phyloP scores from a whole-genome alignment of 1,284 basidiomycete species.

The Ceratobasidium sp. region DNA sequence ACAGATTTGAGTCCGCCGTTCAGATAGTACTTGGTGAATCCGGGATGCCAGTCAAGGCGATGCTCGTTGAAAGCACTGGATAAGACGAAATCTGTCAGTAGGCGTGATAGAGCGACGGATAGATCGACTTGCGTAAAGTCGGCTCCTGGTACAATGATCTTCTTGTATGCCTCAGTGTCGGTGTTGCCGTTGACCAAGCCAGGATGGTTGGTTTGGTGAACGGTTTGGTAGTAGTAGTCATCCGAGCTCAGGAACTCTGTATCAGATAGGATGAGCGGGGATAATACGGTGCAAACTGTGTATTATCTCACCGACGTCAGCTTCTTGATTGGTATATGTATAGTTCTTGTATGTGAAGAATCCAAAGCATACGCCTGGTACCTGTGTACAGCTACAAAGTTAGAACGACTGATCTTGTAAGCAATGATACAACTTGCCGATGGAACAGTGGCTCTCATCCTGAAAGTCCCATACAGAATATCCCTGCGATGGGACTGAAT shows the following conservation, averaged over 20 bases:
- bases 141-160: constrained; percentile 32
- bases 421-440: not conserved
- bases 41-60: constrained; percentile 41
- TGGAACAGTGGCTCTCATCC: constrained; percentile 43
- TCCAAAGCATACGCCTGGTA: constrained; percentile 40
- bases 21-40: constrained; percentile 35
- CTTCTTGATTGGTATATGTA: constrained; percentile 34
- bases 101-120: not conserved
- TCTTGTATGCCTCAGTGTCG: constrained; percentile 39
- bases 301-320: constrained; percentile 36
- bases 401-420: not conserved
- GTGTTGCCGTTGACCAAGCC: constrained; percentile 40
- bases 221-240: constrained; percentile 39
- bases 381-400: constrained; percentile 20
- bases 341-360: constrained; percentile 38
- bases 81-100: not conserved
- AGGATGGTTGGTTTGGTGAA: constrained; percentile 43
- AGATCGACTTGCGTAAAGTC: constrained; percentile 42
- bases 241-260: constrained; percentile 42
- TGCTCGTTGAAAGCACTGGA: constrained; percentile 41
- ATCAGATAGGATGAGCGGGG: not conserved
- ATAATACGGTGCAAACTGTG: not conserved
- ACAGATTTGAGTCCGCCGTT: constrained; percentile 34
- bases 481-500: constrained; percentile 37
- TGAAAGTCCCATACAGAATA: constrained; percentile 42